phyloP scores from a whole-genome alignment of 441 rosid genomes.

The Eutrema salsugineum region DNA sequence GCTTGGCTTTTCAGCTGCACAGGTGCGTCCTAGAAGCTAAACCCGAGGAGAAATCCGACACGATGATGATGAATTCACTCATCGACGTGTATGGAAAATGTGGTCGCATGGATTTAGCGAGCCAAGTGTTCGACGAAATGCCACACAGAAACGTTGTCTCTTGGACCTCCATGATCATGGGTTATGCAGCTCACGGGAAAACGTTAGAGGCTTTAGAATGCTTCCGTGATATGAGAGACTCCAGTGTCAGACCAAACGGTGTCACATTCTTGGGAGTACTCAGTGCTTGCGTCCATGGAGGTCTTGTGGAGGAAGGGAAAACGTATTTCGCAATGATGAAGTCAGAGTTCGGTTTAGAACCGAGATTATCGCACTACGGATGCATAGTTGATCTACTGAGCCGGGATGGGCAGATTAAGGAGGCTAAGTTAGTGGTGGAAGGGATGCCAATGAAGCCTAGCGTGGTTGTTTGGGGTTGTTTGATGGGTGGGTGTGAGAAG shows the following conservation, averaged over 20 bases:
- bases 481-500: slow-evolving; percentile 92
- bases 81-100: slow-evolving; percentile 82
- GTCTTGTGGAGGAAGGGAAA: slow-evolving; percentile 65
- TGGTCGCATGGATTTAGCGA: slow-evolving; percentile 77
- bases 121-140: slow-evolving; percentile 49
- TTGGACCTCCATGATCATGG: slow-evolving; percentile 80
- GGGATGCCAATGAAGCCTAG: slow-evolving; percentile 79
- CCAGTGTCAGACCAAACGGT: slow-evolving; percentile 55
- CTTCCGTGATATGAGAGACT: slow-evolving; percentile 52
- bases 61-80: slow-evolving; percentile 71
- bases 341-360: slow-evolving; percentile 43
- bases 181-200: slow-evolving; percentile 62
- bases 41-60: slow-evolving; percentile 38
- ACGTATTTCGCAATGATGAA: slow-evolving; percentile 55
- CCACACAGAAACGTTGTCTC: slow-evolving; percentile 56
- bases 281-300: slow-evolving; percentile 86
- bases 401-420: slow-evolving; percentile 62
- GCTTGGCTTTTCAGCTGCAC: slow-evolving; percentile 68
- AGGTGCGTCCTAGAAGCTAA: slow-evolving; percentile 62
- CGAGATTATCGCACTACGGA: slow-evolving; percentile 65
- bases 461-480: slow-evolving; percentile 72
- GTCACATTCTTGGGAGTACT: slow-evolving; percentile 75
- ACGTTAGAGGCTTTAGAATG: slow-evolving; percentile 53
- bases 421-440: slow-evolving; percentile 64
- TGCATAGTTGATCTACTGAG: slow-evolving; percentile 79